Base-by-base conservation (phyloP, 441 rosid genomes). In the Syzygium syzygioides region DNA sequence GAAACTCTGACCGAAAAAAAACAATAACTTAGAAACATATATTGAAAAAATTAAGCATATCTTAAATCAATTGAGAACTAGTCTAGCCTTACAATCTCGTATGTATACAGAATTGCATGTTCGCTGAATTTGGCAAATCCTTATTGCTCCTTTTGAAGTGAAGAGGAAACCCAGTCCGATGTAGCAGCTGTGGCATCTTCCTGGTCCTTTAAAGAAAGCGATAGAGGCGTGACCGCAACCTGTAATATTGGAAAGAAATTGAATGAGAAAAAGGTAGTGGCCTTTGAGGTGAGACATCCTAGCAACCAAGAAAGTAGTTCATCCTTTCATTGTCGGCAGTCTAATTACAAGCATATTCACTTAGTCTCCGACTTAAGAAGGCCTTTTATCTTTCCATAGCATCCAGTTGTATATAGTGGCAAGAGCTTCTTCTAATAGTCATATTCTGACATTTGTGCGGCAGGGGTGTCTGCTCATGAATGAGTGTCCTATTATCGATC, bases 191-290 rank as follows among this genome's bases (percentile, higher is more conserved):
- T 13, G 15, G 83, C n/a, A 25, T 76, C 83, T 23, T 76, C 83
- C 83, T 37, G n/a, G n/a, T 76, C 83, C 83, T 76, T 80, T 26
- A 86, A 59, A 86, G 92, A 91, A 25, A 90, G 89, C 3, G 84
- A 86, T 52, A 87, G 45, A 9, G 91, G 93, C 62, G 92, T 88
- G 50, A 91, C 76, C 4, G 92, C 88, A 83, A 89, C 89, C 92
- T 93, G 91, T 79, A 41, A 86, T 55, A 68, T 88, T 17, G 25
- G 37, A 87, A 45, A 14, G 28, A 37, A 32, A 55, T 37, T 76
- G 87, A 28, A 55, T 85, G 28, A 85, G n/a, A 37, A 71, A 50
- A 37, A 23, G n/a, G 52, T 20, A 52, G 17, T 7, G 48, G 41
- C 28, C 5, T 20, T 76, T 41, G n/a, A 76, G 52, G 83, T 12